Evolutionary conservation across 371 early-diverging fungal genomes (phyloP).

Genomic region (Actinomortierella wolfii): DNA sequence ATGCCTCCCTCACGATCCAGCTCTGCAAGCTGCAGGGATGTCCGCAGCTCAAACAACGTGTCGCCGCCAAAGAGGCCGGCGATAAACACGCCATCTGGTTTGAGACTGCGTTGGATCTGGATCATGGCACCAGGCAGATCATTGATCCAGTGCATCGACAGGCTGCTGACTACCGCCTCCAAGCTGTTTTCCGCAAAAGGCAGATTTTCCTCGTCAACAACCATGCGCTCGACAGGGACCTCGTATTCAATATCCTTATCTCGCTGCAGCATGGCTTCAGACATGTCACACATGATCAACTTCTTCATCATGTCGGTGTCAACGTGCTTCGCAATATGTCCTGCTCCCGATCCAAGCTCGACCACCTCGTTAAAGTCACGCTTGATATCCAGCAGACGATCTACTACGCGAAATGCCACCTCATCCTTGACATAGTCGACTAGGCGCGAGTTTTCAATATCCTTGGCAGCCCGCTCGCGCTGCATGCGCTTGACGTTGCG

Average conservation of each 20-base stretch:
- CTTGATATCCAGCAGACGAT: constrained; percentile 90
- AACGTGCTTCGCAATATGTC: constrained; percentile 83
- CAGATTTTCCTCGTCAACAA: constrained; percentile 83
- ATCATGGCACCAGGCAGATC: constrained; percentile 91
- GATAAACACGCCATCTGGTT: constrained; percentile 92
- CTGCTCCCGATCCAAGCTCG: constrained; percentile 90
- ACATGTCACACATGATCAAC: constrained; percentile 87
- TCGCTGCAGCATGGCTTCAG: constrained; percentile 75
- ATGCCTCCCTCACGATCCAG: constrained; percentile 89
- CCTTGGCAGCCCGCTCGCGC: constrained; percentile 76
- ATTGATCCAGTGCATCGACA: constrained; percentile 95
- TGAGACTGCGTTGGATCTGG: constrained; percentile 78
- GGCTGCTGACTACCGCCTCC: constrained; percentile 85
- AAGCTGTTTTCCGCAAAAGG: constrained; percentile 82
- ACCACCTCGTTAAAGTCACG: constrained; percentile 82
- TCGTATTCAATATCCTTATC: constrained; percentile 65
- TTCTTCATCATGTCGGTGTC: constrained; percentile 82
- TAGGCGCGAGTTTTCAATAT: constrained; percentile 65
- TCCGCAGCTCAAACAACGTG: constrained; percentile 89
- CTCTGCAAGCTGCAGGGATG: constrained; percentile 91
- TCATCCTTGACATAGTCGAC: constrained; percentile 94
- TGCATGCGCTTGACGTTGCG: constrained; percentile 76
- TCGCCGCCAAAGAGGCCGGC: constrained; percentile 95
- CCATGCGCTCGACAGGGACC: constrained; percentile 77
- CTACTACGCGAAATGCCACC: constrained; percentile 85